Percentiles rank a stretch among this genome's conserved stretches.
Evolutionary conservation across 2,329 filamentous ascomycete genomes (phyloP).

Genomic region (Ceratocystis huliohia): DNA sequence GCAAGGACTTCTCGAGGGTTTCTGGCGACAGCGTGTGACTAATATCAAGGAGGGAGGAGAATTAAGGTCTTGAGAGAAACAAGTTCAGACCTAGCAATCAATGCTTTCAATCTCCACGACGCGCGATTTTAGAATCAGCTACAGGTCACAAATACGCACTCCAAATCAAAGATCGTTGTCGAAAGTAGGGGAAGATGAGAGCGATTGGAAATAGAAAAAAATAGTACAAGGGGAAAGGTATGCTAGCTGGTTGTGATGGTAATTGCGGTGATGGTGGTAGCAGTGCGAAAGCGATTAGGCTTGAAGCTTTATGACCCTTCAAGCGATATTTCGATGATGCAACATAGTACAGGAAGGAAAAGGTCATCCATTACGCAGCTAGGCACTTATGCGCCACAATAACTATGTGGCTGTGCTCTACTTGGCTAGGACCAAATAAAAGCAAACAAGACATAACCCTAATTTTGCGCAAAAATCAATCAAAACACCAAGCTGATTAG

Average conservation of each 20-base stretch:
- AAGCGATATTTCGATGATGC: not conserved
- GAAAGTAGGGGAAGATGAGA: not conserved
- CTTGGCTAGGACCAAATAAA: not conserved
- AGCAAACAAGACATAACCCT: not conserved
- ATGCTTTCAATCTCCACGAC: too few species aligned
- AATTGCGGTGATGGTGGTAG: not conserved
- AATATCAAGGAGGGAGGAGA: too few species aligned
- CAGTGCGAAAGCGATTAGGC: not conserved
- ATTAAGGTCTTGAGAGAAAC: too few species aligned
- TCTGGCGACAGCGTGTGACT: too few species aligned
- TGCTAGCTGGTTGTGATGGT: not conserved
- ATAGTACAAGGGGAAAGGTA: not conserved
- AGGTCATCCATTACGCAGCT: not conserved
- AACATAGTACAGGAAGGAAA: not conserved
- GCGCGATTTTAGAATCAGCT: too few species aligned
- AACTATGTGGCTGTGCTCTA: not conserved
- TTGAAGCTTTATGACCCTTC: not conserved
- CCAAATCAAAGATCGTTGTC: too few species aligned
- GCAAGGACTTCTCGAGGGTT: not conserved
- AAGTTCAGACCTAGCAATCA: too few species aligned
- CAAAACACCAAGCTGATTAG: too few species aligned
- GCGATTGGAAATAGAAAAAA: not conserved
- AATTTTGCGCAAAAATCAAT: too few species aligned
- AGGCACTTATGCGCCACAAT: not conserved
- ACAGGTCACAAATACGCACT: too few species aligned